These are phyloP conservation scores for Candida insectalens DNA, from an alignment of 805 yeast species.

Conservation along the genomic window DNA sequence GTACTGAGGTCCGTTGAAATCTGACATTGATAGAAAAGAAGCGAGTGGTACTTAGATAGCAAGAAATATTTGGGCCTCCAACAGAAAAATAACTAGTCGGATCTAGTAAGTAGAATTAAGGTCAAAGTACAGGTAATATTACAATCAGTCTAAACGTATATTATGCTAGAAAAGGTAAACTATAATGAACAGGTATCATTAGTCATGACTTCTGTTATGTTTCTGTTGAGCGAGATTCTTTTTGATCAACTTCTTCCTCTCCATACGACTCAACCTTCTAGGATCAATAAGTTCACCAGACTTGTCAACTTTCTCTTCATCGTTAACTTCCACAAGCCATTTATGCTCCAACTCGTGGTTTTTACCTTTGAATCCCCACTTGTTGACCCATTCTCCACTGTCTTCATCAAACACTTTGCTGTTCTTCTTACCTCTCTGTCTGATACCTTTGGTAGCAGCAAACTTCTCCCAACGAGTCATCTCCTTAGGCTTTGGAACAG, in stretches of 20 bases:
- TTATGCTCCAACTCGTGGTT: constrained; percentile 82
- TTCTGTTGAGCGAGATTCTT: constrained; percentile 80
- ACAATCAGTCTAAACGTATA: no score
- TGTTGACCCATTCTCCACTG: constrained; percentile 90
- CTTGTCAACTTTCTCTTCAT: constrained; percentile 39
- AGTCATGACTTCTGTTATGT: constrained; percentile 42
- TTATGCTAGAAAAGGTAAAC: no score
- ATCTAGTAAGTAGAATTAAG: no score
- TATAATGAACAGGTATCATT: no score
- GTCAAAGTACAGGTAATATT: no score
- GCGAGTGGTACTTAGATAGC: no score
- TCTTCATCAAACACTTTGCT: constrained; percentile 87
- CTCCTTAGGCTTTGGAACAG: constrained; percentile 86
- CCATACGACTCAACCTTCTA: constrained; percentile 68
- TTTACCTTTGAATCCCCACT: constrained; percentile 96
- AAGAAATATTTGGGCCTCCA: no score
- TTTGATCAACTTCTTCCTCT: constrained; percentile 76
- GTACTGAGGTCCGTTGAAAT: constrained; percentile 20
- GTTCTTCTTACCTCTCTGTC: constrained; percentile 82
- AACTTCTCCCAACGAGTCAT: constrained; percentile 95
- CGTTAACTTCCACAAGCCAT: constrained; percentile 91
- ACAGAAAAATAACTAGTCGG: no score
- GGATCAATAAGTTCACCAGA: constrained; percentile 74
- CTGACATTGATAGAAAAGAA: no score
- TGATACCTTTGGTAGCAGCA: constrained; percentile 92